Evolutionary conservation across 768 basidiomycete genomes (phyloP).

Genomic region (Tephrocybe rancida): DNA sequence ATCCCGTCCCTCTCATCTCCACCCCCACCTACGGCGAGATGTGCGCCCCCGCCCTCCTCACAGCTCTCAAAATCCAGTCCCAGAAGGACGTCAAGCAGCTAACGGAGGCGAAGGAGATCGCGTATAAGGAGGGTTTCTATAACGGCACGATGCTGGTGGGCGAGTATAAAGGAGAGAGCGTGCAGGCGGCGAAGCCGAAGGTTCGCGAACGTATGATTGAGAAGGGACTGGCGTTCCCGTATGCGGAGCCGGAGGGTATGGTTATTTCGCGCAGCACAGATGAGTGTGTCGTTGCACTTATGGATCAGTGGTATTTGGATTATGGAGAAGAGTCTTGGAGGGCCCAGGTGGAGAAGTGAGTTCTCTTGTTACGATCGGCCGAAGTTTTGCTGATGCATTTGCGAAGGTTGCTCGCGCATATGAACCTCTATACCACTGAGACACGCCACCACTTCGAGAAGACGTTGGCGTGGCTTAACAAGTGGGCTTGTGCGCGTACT

Average conservation of each 20-base stretch:
- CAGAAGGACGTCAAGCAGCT: slow-evolving; percentile 94
- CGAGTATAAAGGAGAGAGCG: slow-evolving; percentile 85
- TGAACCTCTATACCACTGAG: slow-evolving; percentile 92
- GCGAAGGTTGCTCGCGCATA: slow-evolving; percentile 70
- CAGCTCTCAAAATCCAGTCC: slow-evolving; percentile 91
- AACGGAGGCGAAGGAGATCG: slow-evolving; percentile 95
- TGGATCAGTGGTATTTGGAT: slow-evolving; percentile 99
- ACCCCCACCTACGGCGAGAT: slow-evolving; percentile 94
- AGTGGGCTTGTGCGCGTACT: slow-evolving; percentile 99
- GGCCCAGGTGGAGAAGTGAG: slow-evolving; percentile 78
- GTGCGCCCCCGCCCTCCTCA: slow-evolving; percentile 80
- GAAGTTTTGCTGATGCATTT: slow-evolving; percentile 10
- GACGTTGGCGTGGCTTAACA: slow-evolving; percentile 91
- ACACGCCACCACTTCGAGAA: slow-evolving; percentile 92
- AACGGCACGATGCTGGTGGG: slow-evolving; percentile 90
- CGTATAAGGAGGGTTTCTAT: slow-evolving; percentile 99
- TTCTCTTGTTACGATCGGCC: slow-evolving; percentile 15
- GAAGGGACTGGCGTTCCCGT: slow-evolving; percentile 77
- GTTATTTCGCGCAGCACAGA: slow-evolving; percentile 92
- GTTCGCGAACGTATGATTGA: slow-evolving; percentile 86
- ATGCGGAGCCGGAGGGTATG: slow-evolving; percentile 93
- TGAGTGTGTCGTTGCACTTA: slow-evolving; percentile 96
- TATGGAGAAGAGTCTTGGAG: slow-evolving; percentile 95
- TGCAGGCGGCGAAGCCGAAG: slow-evolving; percentile 90
- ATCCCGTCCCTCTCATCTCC: slow-evolving; percentile 85